Base-by-base conservation (phyloP, 352 stramenopile genomes). In the Labyrinthula sp. region DNA sequence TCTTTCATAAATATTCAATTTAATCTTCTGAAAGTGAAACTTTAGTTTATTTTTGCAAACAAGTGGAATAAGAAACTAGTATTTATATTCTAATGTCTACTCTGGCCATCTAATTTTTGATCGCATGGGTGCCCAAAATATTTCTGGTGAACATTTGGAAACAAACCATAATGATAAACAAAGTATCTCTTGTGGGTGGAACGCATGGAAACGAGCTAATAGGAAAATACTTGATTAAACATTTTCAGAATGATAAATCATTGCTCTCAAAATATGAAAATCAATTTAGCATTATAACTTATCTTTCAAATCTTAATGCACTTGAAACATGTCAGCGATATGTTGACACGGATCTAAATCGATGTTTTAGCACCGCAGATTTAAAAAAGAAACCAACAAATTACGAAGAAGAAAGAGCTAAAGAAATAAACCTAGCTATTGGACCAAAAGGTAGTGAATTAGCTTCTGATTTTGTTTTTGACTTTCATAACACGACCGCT, bases 171-270 rank as follows among this genome's bases (percentile, higher is more conserved):
- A 15, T 14, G 37, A 21, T 52, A 40, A 21, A 20, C 15, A 48
- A 18, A 7, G 46, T 59, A 3, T 15, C 15, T 20, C 43, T 59
- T 22, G 31, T 59, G 15, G 52, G 52, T 29, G 52, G 52, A 12
- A 75, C 67, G n/a, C 67, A 75, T 58, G 67, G 67, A 0, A 75
- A 75, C 56, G 67, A 75, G 48, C 72, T 69, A 33, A 71, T 66
- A 10, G 67, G 67, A 15, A 58, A 72, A 10, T 70, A 60, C 48
- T 59, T 64, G 35, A 62, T 72, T 9, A 65, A 69, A 26, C 41
- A 56, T 4, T 45, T 75, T 8, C 47, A 65, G 37, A 48, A 56
- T 18, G 47, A 58, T 2, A 15, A 54, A 38, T 27, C 43, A 8
- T 14, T 43, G 37, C 47, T 54, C 25, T 39, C 23, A 9, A 24